phyloP scores from a whole-genome alignment of 1,284 basidiomycete species.

The Fomitiporia mediterranea region DNA sequence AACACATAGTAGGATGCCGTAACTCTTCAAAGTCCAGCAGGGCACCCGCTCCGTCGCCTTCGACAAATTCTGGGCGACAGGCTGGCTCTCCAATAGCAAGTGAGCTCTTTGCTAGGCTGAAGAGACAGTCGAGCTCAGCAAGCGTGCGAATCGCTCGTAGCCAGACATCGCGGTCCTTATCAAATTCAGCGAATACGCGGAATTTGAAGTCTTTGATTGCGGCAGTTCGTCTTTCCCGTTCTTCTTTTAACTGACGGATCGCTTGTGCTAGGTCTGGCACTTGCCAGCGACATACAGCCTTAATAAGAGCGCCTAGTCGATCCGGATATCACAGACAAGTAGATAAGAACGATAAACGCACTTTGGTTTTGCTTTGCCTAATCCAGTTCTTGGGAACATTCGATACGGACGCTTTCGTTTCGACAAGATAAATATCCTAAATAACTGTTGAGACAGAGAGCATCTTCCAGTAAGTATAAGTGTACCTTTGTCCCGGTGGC shows the following conservation, averaged over 20 bases:
- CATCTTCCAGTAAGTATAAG: not conserved
- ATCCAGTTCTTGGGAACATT: conserved; percentile 81
- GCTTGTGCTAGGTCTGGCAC: conserved; percentile 68
- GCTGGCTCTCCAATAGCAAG: conserved; percentile 86
- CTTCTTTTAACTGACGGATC: conserved; percentile 85
- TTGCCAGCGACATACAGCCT: conserved; percentile 73
- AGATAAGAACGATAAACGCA: conserved; percentile 26
- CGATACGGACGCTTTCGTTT: conserved; percentile 55
- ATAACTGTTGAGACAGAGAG: conserved; percentile 3
- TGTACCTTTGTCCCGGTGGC: conserved; percentile 72
- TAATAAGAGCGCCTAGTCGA: conserved; percentile 11
- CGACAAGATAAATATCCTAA: conserved; percentile 85
- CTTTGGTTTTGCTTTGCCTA: conserved; percentile 81
- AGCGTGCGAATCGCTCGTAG: conserved; percentile 72
- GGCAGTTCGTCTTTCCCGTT: conserved; percentile 77
- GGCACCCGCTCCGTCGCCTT: conserved; percentile 65
- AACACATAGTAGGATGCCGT: conserved; percentile 81
- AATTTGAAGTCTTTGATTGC: conserved; percentile 80
- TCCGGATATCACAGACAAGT: not conserved
- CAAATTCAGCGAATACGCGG: conserved; percentile 82
- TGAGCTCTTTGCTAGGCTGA: conserved; percentile 90
- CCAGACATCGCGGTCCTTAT: conserved; percentile 78
- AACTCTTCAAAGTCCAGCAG: conserved; percentile 77
- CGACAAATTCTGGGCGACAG: conserved; percentile 85
- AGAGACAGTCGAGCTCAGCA: conserved; percentile 89